Evolutionary conservation across 176 grass and related monocot genomes (phyloP).

Genomic region (Rhynchospora tenuis): DNA sequence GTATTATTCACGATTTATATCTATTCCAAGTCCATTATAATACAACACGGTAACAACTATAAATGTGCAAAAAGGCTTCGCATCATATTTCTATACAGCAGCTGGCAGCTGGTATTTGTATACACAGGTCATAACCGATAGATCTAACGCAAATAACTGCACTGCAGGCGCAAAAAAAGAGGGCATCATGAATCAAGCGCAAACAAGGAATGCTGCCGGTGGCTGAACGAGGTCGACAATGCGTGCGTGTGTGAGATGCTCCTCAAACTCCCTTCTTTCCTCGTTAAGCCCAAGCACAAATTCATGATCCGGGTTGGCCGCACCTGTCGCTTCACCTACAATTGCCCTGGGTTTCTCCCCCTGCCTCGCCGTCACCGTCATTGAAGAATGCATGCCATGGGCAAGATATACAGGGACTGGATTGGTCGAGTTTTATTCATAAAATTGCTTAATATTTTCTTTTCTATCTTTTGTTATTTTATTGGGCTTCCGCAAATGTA

Average conservation of each 20-base stretch:
- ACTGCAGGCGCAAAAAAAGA: constrained; percentile 19
- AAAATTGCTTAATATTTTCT: too few species aligned
- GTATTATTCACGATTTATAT: not conserved
- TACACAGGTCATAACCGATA: too few species aligned
- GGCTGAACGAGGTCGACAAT: constrained; percentile 70
- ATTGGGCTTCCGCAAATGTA: too few species aligned
- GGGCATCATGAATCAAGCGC: constrained; percentile 22
- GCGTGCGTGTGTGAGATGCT: constrained; percentile 67
- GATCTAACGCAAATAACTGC: too few species aligned
- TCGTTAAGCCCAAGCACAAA: constrained; percentile 70
- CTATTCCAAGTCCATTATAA: not conserved
- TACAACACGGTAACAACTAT: not conserved
- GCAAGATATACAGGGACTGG: too few species aligned
- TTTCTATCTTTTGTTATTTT: too few species aligned
- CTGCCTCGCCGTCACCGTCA: not conserved
- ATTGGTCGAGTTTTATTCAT: too few species aligned
- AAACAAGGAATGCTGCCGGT: constrained; percentile 68
- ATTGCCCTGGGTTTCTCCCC: constrained; percentile 32
- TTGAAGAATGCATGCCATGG: not conserved
- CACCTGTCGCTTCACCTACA: constrained; percentile 47
- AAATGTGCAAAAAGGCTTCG: not conserved
- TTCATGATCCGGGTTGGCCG: constrained; percentile 46
- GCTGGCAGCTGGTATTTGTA: not conserved
- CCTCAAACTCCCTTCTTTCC: constrained; percentile 55
- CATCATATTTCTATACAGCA: too few species aligned